These are phyloP conservation scores for Neonectria magnoliae DNA, from an alignment of 2,329 filamentous ascomycete species.

Conservation along the genomic window DNA sequence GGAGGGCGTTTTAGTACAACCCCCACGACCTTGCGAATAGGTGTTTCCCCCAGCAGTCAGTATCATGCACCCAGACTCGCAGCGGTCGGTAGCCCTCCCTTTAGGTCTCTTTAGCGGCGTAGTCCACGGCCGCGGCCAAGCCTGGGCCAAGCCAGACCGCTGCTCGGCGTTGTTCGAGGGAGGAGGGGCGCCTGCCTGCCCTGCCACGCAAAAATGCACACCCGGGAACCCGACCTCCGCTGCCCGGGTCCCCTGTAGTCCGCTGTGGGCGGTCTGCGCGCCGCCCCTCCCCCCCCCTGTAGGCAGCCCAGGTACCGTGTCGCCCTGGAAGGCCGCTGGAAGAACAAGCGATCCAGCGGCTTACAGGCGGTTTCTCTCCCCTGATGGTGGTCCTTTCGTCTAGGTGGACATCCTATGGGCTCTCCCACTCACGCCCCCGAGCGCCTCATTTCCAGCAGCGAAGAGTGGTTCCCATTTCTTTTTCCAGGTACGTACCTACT, in stretches of 20 bases:
- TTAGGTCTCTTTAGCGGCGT: neutral
- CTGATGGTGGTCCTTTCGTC: conserved; percentile 20
- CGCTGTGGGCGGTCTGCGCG: neutral
- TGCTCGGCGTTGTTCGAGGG: neutral
- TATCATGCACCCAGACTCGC: neutral
- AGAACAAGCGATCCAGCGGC: neutral
- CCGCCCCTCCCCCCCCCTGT: neutral
- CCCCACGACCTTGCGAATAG: neutral
- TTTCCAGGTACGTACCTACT: conserved; percentile 39
- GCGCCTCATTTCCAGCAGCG: conserved; percentile 41
- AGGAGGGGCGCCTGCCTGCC: neutral
- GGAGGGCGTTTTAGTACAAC: neutral
- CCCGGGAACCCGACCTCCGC: neutral
- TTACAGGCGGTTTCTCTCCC: neutral
- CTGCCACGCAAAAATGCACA: conserved; percentile 7
- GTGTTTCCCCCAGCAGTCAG: too few species aligned
- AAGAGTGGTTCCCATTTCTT: conserved; percentile 30
- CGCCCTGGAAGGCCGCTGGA: conserved; percentile 17
- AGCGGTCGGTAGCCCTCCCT: conserved; percentile 3
- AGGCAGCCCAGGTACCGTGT: neutral
- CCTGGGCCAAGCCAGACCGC: conserved; percentile 17
- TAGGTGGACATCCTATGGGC: conserved; percentile 13
- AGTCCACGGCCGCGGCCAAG: conserved; percentile 20
- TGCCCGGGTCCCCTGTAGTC: neutral
- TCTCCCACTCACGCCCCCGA: conserved; percentile 20